Conservation (phyloP, 1,139 yeast genomes). For the Nakaseomyces bracarensis region DNA sequence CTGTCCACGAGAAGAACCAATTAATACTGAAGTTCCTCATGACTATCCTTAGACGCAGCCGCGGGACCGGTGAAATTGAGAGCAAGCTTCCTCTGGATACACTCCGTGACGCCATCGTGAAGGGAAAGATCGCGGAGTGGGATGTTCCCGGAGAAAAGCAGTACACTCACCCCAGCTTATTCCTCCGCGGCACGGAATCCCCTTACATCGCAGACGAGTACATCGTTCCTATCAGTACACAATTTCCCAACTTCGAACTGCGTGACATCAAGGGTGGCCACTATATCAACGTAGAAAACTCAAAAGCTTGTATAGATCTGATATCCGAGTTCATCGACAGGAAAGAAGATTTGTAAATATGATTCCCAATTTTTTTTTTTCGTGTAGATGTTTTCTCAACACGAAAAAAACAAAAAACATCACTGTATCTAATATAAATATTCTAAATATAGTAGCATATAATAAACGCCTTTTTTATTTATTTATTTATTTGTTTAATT, state of each 20-base stretch:
- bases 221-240: conserved; percentile 62
- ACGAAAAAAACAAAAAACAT: background rate
- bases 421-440: background rate
- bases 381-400: background rate
- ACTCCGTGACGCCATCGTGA: conserved; percentile 53
- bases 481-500: too few species aligned
- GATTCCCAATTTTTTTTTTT: background rate
- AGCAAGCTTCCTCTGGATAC: conserved; percentile 63
- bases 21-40: conserved; percentile 66
- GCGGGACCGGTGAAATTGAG: conserved; percentile 33
- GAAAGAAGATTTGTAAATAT: conserved; percentile 38
- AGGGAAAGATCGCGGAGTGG: conserved; percentile 67
- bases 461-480: too few species aligned
- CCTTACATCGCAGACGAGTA: conserved; percentile 80
- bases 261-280: conserved; percentile 80
- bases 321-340: conserved; percentile 53
- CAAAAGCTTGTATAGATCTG: conserved; percentile 53
- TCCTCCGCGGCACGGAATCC: conserved; percentile 73
- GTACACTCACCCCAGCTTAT: conserved; percentile 66
- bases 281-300: conserved; percentile 82
- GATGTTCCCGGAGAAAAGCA: conserved; percentile 38
- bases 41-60: conserved; percentile 42
- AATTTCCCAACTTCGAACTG: conserved; percentile 71
- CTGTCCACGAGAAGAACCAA: conserved; percentile 49
- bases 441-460: background rate